Base-by-base conservation (phyloP, 2,329 filamentous ascomycete genomes). In the Aspergillus ustus region DNA sequence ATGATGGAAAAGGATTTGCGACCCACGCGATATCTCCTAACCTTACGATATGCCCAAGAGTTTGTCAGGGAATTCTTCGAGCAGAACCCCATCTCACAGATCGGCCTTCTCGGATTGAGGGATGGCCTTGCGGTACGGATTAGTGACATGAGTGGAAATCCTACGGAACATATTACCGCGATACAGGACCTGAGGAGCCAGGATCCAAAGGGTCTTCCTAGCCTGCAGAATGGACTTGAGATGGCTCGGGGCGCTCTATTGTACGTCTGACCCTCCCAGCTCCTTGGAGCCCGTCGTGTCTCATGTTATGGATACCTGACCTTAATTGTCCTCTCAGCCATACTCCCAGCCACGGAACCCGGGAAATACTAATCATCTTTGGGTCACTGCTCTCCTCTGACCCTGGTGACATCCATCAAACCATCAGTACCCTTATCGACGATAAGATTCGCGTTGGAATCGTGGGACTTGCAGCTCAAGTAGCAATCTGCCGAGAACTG, bases 41-140 rank as follows among this genome's bases (percentile, higher is more conserved):
- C 89, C 56, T 84, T 97, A 72, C 89, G 89, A 66, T 96, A 93
- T 77, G 90, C 93, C 17, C 87, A 90, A 66, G 90, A 93, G 60
- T 99, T 98, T 77, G 90, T 98, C 52, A 86, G 89, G 62, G 94
- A 97, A 76, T 99, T 92, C 79, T 99, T 98, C 74, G 95, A 98
- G 78, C 95, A 99, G 78, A 99, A 99, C 72, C 95, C 95, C 11
- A 98, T 99, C 67, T 96, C 93, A 9, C 95, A 99, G 78, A 86
- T 99, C 60, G 93, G 91, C 25, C 90, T 99, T 31, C 83, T 99
- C 44, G 94, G 91, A 54, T 97, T 98, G 91, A 87, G 91, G 64
- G 95, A 98, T 75, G 95, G 95, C 17, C 83, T 98, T 17, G 93
- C 93, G 2, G 83, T 96, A 25, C 84, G 91, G 44, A 86, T 99